phyloP scores from a whole-genome alignment of 2,329 filamentous ascomycete genomes.

The Chaetoscypha palmicola region DNA sequence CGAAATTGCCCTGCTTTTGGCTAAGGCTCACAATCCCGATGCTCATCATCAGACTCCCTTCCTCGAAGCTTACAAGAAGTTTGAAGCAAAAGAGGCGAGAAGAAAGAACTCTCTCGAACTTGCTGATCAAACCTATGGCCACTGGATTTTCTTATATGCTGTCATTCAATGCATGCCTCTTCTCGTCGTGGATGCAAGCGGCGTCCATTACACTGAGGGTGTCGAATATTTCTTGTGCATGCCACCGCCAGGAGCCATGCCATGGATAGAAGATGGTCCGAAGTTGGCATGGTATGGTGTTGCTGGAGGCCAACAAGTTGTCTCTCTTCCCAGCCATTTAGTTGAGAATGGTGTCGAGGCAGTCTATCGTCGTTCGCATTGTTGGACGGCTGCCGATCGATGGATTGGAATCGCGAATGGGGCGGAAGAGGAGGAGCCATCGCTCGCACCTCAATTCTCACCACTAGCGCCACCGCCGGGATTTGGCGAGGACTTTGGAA shows the following conservation, averaged over 20 bases:
- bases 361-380: constrained; percentile 61
- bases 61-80: constrained; percentile 60
- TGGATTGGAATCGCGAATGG: constrained; percentile 37
- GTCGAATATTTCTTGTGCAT: constrained; percentile 80
- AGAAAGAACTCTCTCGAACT: constrained; percentile 60
- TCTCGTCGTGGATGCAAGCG: constrained; percentile 69
- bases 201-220: constrained; percentile 58
- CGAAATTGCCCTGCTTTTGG: constrained; percentile 70
- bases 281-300: constrained; percentile 69
- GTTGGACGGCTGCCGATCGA: constrained; percentile 56
- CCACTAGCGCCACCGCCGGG: constrained; percentile 25
- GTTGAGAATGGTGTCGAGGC: constrained; percentile 58
- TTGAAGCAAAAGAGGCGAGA: constrained; percentile 61
- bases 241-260: constrained; percentile 62
- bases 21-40: constrained; percentile 74
- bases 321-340: constrained; percentile 55
- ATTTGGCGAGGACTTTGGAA: constrained; percentile 19
- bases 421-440: not conserved
- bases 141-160: constrained; percentile 77
- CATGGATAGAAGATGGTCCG: constrained; percentile 60
- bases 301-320: constrained; percentile 56
- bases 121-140: constrained; percentile 63
- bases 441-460: constrained; percentile 7
- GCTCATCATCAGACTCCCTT: constrained; percentile 56
- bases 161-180: constrained; percentile 72